A percentile compares a stretch with the other conserved stretches of the same genome.
Evolutionary conservation across 148 eudicot species (phyloP).

Genomic region (Rhododendron ferrugineum): DNA sequence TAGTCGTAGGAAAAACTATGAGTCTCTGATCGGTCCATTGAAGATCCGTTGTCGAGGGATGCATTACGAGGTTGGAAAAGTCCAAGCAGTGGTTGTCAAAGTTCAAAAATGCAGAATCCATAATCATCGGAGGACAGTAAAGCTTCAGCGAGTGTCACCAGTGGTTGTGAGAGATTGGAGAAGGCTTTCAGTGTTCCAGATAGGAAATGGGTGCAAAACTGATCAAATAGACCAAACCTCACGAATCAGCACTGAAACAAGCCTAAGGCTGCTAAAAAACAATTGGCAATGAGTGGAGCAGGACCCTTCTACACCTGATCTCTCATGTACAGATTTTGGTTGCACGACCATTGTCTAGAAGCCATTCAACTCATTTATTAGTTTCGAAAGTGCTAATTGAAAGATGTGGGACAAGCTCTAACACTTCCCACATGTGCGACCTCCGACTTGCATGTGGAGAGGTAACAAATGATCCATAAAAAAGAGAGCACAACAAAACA

Average conservation of each 20-base stretch:
- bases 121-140: not conserved
- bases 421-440: not conserved
- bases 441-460: not conserved
- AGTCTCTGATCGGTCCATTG: not conserved
- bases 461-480: not conserved
- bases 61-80: not conserved
- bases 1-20: not conserved
- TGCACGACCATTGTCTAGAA: not conserved
- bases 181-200: not conserved
- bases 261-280: not conserved
- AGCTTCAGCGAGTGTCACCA: not conserved
- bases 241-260: not conserved
- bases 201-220: not conserved
- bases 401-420: not conserved
- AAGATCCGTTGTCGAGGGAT: not conserved
- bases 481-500: not conserved
- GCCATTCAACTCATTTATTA: not conserved
- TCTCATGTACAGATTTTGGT: not conserved
- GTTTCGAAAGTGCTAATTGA: not conserved
- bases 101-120: not conserved
- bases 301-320: not conserved
- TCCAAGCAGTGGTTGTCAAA: not conserved
- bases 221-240: not conserved
- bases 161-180: not conserved
- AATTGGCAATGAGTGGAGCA: not conserved